Base-by-base conservation (phyloP, 371 early-diverging fungal genomes). In the Syncephalastrum contaminatum region DNA sequence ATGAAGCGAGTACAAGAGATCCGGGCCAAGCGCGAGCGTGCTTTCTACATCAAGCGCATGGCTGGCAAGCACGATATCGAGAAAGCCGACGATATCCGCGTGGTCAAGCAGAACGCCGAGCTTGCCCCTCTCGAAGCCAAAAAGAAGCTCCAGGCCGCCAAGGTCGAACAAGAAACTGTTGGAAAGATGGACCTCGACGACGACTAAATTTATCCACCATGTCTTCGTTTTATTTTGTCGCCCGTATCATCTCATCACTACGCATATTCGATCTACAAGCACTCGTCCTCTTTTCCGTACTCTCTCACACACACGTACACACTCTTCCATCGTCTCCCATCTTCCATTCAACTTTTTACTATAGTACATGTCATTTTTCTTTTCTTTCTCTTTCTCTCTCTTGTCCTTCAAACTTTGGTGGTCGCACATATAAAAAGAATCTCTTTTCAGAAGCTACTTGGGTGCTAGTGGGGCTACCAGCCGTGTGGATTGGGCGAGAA, bases 1-100 rank as follows among this genome's bases (percentile, higher is more conserved):
- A 96, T 97, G 92, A 95, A 98, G 82, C 87, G 95, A 63, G 90
- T 97, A 16, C 85, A 86, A 67, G 95, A 97, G 74, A 94, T 98
- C 69, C 85, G 90, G 62, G 83, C 88, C 51, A 88, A 88, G 70
- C 85, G 98, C 67, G 97, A 97, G 72, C 82, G 90, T 53, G 93
- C 88, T 39, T 95, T 93, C 81, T 88, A 81, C 72, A 87, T 87
- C 82, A 91, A 88, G 73, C 83, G 92, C 64, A 92, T 92, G 91
- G 70, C 84, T 45, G 90, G 88, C 54, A 90, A 90, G 68, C 83
- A 85, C 69, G 86, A 90, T 52, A 80, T 75, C 54, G 93, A 92
- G 58, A 84, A 77, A 69, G 78, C 75, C 51, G 84, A 89, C 59
- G 86, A 89, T 67, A 72, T 92, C 62, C 76, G 80, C 52, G 80